Percentiles rank a stretch among this genome's conserved stretches.
Evolutionary conservation across 306 rosid genomes (phyloP).

Genomic region (Sicyos edulis): DNA sequence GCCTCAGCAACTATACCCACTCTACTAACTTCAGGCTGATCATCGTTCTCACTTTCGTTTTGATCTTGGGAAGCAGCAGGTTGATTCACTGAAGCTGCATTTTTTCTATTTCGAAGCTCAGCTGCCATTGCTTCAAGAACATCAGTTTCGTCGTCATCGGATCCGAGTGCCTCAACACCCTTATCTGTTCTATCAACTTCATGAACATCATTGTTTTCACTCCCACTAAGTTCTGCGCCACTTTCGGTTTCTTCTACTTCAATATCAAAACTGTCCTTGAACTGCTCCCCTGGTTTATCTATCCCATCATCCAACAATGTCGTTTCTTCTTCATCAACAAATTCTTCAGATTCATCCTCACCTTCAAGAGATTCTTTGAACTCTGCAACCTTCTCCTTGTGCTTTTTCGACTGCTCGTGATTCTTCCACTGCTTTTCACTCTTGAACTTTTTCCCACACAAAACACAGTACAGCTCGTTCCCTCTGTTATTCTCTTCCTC

Average conservation of each 20-base stretch:
- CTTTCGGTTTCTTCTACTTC: slow-evolving; percentile 34
- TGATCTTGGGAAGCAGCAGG: slow-evolving; percentile 24
- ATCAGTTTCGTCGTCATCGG: slow-evolving; percentile 26
- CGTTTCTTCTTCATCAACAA: slow-evolving; percentile 22
- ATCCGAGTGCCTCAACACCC: slow-evolving; percentile 20
- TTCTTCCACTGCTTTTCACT: slow-evolving; percentile 99
- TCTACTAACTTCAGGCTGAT: neutral
- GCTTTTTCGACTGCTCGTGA: slow-evolving; percentile 94
- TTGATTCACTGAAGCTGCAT: slow-evolving; percentile 26
- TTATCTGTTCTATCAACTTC: slow-evolving; percentile 4
- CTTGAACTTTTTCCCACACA: slow-evolving; percentile 97
- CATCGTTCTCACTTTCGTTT: slow-evolving; percentile 40
- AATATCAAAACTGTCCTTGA: slow-evolving; percentile 28
- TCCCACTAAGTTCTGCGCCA: slow-evolving; percentile 30
- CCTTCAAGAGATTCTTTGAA: slow-evolving; percentile 47
- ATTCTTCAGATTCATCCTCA: slow-evolving; percentile 38
- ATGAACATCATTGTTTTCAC: slow-evolving; percentile 20
- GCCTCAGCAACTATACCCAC: slow-evolving; percentile 15
- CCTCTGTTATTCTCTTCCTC: slow-evolving; percentile 38
- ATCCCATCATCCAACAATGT: slow-evolving; percentile 26
- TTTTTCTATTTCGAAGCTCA: slow-evolving; percentile 44
- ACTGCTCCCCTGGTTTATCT: slow-evolving; percentile 21
- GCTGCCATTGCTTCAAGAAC: slow-evolving; percentile 67
- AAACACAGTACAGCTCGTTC: slow-evolving; percentile 75
- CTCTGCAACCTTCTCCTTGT: slow-evolving; percentile 78